Base-by-base conservation (phyloP, 164 flowering plant genomes). In the Vitis amurensis region DNA sequence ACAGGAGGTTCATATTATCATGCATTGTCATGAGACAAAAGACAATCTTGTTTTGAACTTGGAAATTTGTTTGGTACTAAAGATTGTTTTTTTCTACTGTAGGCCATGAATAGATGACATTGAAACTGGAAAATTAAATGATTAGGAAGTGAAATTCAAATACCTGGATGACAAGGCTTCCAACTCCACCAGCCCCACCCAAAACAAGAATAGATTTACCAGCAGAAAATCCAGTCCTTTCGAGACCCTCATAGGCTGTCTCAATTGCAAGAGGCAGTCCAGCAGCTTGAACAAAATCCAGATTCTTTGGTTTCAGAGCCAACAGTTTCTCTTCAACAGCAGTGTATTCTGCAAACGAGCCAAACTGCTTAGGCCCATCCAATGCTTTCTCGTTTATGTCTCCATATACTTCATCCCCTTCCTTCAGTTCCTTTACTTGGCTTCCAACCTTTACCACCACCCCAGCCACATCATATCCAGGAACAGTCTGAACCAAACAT, bases 141-240 rank as follows among this genome's bases (percentile, higher is more conserved):
- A 49, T 14, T 5, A 66, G 15, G 23, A 53, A 47, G 27, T 30
- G 4, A 37, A 4, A 37, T 37, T 37, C 1, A 6, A 29, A 53
- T 77, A 93, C 99, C 98, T 93, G 98, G 75, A 96, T 91, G n/a
- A 85, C 97, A 1, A 93, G 77, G 61, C 87, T 82, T 73, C 98
- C 99, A 78, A 96, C 99, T 61, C 99, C 99, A 68, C 99, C 99
- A 66, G 99, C 90, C 61, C 99, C 99, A 63, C 89, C 90, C 71
- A 96, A 73, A 59, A 96, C 94, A 78, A 96, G 97, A 63, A 96
- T 74, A 27, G 97, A 93, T 84, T 96, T 88, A 27, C 98, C 98
- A 50, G 91, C 76, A 66, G 97, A 87, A 68, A 96, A 85, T 5
- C 91, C 97, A 15, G 97, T 80, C 74, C 74, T 85, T 72, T 88